Percentiles rank a stretch among this genome's conserved stretches.
Evolutionary conservation across 495 filamentous ascomycete genomes (phyloP).

Genomic region (Poronia punctata): DNA sequence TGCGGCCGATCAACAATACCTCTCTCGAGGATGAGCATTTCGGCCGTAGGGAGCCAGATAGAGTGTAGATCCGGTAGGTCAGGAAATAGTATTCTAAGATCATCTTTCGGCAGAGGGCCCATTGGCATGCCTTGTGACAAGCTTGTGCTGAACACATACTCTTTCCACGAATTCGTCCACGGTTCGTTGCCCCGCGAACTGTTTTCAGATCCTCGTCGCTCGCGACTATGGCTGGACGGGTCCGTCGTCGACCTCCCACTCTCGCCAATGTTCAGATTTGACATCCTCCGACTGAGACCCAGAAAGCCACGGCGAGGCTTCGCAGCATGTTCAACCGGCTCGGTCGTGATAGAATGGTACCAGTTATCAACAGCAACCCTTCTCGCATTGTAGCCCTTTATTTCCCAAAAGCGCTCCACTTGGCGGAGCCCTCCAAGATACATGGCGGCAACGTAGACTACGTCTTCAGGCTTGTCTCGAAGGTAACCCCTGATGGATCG

Average conservation of each 20-base stretch:
- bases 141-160: slow-evolving; percentile 45
- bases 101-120: slow-evolving; percentile 38
- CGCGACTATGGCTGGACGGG: slow-evolving; percentile 10
- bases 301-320: slow-evolving; percentile 42
- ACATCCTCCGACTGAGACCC: slow-evolving; percentile 45
- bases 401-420: slow-evolving; percentile 51
- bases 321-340: slow-evolving; percentile 29
- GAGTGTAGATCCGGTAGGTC: slow-evolving; percentile 43
- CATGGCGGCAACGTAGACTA: slow-evolving; percentile 48
- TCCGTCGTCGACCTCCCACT: slow-evolving; percentile 7
- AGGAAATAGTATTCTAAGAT: slow-evolving; percentile 38
- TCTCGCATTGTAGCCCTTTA: slow-evolving; percentile 50
- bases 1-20: slow-evolving; percentile 44
- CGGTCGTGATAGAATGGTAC: slow-evolving; percentile 41
- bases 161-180: slow-evolving; percentile 31
- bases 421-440: slow-evolving; percentile 49
- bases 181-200: slow-evolving; percentile 24
- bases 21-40: slow-evolving; percentile 47
- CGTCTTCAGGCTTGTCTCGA: slow-evolving; percentile 47
- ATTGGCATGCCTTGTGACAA: slow-evolving; percentile 49
- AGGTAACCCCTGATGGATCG: slow-evolving; percentile 50
- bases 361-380: slow-evolving; percentile 46
- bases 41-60: slow-evolving; percentile 48
- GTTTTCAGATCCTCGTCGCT: slow-evolving; percentile 21
- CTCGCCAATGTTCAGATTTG: slow-evolving; percentile 15